These are phyloP conservation scores for Heliamphora exappendiculata DNA, from an alignment of 148 eudicot genomes.

Conservation along the genomic window DNA sequence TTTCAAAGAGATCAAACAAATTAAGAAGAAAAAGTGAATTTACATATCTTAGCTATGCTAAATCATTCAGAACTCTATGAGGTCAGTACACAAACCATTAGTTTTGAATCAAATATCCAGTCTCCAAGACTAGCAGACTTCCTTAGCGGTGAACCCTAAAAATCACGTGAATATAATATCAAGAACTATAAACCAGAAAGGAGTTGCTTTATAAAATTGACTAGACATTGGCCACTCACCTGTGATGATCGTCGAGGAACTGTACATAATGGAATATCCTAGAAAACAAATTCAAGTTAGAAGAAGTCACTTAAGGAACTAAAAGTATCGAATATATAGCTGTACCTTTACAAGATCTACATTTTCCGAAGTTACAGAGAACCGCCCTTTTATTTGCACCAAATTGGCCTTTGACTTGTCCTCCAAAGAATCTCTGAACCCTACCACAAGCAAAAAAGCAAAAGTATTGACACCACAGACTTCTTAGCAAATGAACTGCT, in stretches of 20 bases:
- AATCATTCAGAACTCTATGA: slow-evolving; percentile 12
- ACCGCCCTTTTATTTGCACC: slow-evolving; percentile 92
- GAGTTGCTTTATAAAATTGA: background rate
- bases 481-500: no score
- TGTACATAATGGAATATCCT: slow-evolving; percentile 69
- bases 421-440: slow-evolving; percentile 77
- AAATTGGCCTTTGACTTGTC: slow-evolving; percentile 85
- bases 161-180: slow-evolving; percentile 22
- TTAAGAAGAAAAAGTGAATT: background rate
- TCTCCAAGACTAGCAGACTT: slow-evolving; percentile 94
- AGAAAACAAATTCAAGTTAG: slow-evolving; percentile 31
- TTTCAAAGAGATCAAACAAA: background rate
- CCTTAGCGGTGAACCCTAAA: slow-evolving; percentile 71
- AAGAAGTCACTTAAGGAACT: background rate
- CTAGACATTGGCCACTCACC: slow-evolving; percentile 26
- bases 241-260: slow-evolving; percentile 53
- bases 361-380: slow-evolving; percentile 93
- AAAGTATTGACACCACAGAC: background rate
- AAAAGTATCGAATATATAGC: slow-evolving; percentile 6
- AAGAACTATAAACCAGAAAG: slow-evolving; percentile 19
- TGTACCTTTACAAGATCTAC: slow-evolving; percentile 87
- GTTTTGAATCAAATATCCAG: slow-evolving; percentile 74
- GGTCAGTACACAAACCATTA: slow-evolving; percentile 44
- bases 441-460: slow-evolving; percentile 25
- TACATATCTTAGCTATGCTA: background rate